Evolutionary conservation across 176 grass and related monocot species (phyloP).

Genomic region (Themeda triandra): DNA sequence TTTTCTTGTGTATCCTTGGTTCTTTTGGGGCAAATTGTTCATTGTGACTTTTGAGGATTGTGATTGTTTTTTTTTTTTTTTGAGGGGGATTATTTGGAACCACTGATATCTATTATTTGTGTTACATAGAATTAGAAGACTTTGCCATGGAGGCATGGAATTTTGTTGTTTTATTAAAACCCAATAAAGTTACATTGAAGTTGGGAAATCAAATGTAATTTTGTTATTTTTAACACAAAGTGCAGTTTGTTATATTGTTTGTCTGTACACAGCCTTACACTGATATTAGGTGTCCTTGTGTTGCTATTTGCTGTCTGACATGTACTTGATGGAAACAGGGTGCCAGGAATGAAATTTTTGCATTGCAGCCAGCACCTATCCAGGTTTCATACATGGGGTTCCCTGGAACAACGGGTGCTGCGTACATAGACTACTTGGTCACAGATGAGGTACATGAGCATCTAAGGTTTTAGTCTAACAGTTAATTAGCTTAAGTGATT

Average conservation of each 20-base stretch:
- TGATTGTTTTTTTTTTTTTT: background rate
- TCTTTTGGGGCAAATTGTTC: background rate
- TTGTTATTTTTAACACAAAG: background rate
- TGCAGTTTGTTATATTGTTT: background rate
- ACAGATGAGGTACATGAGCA: constrained; percentile 65
- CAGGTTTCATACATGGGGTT: constrained; percentile 96
- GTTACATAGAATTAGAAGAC: background rate
- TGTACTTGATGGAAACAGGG: constrained; percentile 56
- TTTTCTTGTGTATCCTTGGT: background rate
- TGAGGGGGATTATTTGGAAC: too few species aligned
- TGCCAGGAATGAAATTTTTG: constrained; percentile 91
- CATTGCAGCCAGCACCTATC: constrained; percentile 71
- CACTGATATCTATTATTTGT: background rate
- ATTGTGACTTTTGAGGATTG: background rate
- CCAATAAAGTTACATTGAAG: background rate
- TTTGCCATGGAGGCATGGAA: background rate
- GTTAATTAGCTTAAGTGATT: background rate
- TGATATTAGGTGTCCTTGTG: background rate
- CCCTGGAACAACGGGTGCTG: constrained; percentile 79
- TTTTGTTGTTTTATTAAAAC: background rate
- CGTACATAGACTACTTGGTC: constrained; percentile 84
- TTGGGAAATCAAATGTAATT: background rate
- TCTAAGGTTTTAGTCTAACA: background rate
- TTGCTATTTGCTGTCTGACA: constrained; percentile 1
- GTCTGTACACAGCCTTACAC: background rate